Base-by-base conservation (phyloP, 2,329 filamentous ascomycete species). In the Akanthomyces muscarius region DNA sequence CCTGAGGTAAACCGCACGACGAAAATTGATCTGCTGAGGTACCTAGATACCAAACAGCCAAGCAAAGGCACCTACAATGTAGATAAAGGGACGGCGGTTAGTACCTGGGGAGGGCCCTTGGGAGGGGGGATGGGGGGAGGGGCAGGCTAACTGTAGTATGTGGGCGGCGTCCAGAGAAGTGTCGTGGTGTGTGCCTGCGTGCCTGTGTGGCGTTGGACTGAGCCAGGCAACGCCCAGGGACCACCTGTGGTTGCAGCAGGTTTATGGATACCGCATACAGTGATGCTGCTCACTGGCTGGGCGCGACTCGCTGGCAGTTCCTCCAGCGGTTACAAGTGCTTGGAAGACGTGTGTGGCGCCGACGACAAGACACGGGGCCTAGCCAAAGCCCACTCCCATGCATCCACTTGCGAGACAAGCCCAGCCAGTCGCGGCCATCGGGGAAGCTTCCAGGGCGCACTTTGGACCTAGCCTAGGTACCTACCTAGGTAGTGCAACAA, bases 361-460 rank as follows among this genome's bases (percentile, higher is more conserved):
- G 30, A 52, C 28, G 7, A 36, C 8, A 33, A 36, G 54, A 47
- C 38, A 23, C 33, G 33, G 53, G 53, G 53, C 16, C 14, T 18
- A 45, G 41, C 54, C 54, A 47, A n/a, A 57, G 42, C 42, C 54
- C 54, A 57, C 53, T 45, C 41, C 41, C 23, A 44, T 18, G 25
- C 41, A 33, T 25, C 53, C 53, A 56, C 54, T 36, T 23, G 14
- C 23, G n/a, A n/a, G 33, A 18, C n/a, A 57, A 21, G 4, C 54
- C 54, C 33, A 47, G 42, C 54, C 54, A 57, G 54, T 57, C 42
- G n/a, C 42, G 21, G 28, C n/a, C 18, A n/a, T 44, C 53, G 38
- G 53, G 36, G 53, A 55, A 42, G 53, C 36, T 42, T 54, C 52
- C 48, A 11, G 36, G 23, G 25, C 18, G 7, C 10, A 25, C n/a